Evolutionary conservation across 495 filamentous ascomycete species (phyloP).

Genomic region (Trichoderma reesei): DNA sequence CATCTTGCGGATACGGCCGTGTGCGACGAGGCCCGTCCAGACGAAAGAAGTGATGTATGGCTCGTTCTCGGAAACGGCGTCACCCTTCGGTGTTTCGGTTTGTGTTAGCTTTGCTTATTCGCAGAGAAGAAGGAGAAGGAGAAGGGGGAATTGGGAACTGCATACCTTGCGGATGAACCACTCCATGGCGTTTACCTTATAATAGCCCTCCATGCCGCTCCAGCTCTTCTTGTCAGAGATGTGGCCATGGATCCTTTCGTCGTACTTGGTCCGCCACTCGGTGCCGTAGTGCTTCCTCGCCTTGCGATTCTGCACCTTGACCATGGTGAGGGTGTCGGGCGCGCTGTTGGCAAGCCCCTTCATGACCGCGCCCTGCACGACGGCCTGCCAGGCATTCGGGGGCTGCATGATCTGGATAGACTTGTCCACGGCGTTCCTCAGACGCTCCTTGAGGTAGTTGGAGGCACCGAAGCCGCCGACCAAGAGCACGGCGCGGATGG

Average conservation of each 20-base stretch:
- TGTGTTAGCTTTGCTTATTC: background rate
- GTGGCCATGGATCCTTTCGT: conserved; percentile 22
- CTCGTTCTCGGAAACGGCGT: conserved; percentile 23
- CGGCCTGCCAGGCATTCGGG: conserved; percentile 46
- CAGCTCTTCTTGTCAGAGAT: conserved; percentile 19
- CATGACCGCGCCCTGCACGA: conserved; percentile 34
- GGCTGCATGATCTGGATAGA: conserved; percentile 50
- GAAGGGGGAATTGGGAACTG: too few relatives aligned
- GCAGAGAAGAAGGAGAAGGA: background rate
- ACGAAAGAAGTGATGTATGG: conserved; percentile 19
- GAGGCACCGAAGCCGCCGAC: conserved; percentile 65
- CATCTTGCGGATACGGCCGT: conserved; percentile 19
- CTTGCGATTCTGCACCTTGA: conserved; percentile 34
- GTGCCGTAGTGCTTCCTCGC: conserved; percentile 44
- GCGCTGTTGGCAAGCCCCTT: conserved; percentile 31
- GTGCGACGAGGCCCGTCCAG: conserved; percentile 16
- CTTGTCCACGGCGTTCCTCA: conserved; percentile 29
- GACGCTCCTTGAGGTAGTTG: conserved; percentile 50
- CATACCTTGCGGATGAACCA: conserved; percentile 23
- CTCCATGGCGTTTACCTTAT: conserved; percentile 21
- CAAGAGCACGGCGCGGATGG: conserved; percentile 49
- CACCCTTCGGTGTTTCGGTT: conserved; percentile 16
- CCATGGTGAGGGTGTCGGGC: conserved; percentile 27
- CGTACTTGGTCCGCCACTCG: conserved; percentile 19
- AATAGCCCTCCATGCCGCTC: conserved; percentile 19